Conservation (phyloP, 768 basidiomycete genomes). For the Russula emetica region DNA sequence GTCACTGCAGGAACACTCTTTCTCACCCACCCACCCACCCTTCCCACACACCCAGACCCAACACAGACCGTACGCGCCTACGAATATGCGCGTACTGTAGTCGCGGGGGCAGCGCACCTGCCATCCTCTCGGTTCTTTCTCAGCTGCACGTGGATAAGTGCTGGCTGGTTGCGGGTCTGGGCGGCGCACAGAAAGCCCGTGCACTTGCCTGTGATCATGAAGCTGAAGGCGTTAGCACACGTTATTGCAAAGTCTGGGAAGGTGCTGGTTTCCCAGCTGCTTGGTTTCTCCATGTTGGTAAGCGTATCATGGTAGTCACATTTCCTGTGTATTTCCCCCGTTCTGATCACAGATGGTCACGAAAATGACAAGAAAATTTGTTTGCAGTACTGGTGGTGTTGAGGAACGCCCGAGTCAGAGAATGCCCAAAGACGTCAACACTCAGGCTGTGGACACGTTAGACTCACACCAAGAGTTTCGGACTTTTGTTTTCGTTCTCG, state of each 20-base stretch:
- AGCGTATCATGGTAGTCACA: too few species aligned
- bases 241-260: conserved; percentile 70
- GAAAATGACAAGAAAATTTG: too few species aligned
- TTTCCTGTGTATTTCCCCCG: too few species aligned
- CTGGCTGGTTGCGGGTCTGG: too few species aligned
- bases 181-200: conserved; percentile 64
- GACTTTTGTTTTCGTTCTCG: too few species aligned
- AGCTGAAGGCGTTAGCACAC: conserved; percentile 60
- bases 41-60: conserved; percentile 57
- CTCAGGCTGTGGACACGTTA: too few species aligned
- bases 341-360: too few species aligned
- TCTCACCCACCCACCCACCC: conserved; percentile 61
- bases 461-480: too few species aligned
- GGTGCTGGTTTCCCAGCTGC: conserved; percentile 71
- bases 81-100: conserved; percentile 57
- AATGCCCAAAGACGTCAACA: too few species aligned
- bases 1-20: too few species aligned
- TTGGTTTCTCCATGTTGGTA: conserved; percentile 75
- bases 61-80: conserved; percentile 63
- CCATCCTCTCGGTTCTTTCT: conserved; percentile 63
- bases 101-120: conserved; percentile 73
- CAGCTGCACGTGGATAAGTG: conserved; percentile 66
- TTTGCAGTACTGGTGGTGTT: too few species aligned
- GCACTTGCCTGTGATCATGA: conserved; percentile 63
- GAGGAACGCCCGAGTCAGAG: too few species aligned